Base-by-base conservation (phyloP, 2,329 filamentous ascomycete genomes). In the Amauroascus verrucosus region DNA sequence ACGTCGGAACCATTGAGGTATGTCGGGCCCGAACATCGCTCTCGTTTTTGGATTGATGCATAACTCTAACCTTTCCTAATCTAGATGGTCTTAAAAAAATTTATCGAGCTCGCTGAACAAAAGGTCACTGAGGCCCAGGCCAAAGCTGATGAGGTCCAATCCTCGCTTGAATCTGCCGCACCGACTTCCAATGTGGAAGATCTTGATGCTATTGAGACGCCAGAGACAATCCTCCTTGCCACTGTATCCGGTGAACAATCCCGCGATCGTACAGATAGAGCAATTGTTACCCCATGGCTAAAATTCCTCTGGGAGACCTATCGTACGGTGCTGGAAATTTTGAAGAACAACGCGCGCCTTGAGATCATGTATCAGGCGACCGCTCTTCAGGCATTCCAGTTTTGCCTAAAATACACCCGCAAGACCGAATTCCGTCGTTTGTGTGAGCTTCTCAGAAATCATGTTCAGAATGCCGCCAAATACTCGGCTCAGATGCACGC, bases 281-380 rank as follows among this genome's bases (percentile, higher is more conserved):
- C 93, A 67, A 94, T 98, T 65, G 93, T 98, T 56, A 98, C 93
- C 26, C 93, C 93, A 56, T 98, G 93, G 93, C 82, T 98, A 66
- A 98, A 98, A 77, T 98, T 98, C 69, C 78, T 98, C 58, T 98
- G 93, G 93, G 93, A 98, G 78, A 95, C 93, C 14, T 98, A 98
- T 77, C 86, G 93, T 58, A 98, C 93, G 35, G 93, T 98, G 38
- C 81, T 98, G 65, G 93, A 98, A 66, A 98, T 98, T 65, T 83
- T 98, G 66, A 90, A 95, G 77, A 98, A 98, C 80, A 98, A 98
- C 77, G 91, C 93, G 54, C 85, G 93, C 56, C 82, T 98, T 54
- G 93, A 98, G 77, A 83, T 95, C 55, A 91, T 97, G 77, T 98
- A 98, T 75, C 93, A 98, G 81, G 89, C 85, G 72, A 98, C 93